These are phyloP conservation scores for Pseudogymnoascus sp. DNA, from an alignment of 2,329 filamentous ascomycete species.

Conservation along the genomic window DNA sequence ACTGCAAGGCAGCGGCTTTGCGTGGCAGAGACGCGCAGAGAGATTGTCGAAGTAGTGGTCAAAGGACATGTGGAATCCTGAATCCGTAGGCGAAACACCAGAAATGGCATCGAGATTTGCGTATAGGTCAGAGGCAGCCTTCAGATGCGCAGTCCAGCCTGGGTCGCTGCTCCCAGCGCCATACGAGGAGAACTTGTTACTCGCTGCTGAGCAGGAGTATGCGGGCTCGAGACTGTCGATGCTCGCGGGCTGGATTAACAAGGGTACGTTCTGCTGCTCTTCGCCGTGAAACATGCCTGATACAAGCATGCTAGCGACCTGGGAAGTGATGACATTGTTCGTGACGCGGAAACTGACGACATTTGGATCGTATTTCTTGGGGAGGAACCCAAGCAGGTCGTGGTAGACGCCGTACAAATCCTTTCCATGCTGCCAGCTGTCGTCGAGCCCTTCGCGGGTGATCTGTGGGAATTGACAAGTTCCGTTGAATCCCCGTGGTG, in stretches of 20 bases:
- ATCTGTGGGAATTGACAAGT: conserved; percentile 79
- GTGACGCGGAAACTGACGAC: conserved; percentile 63
- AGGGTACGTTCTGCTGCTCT: conserved; percentile 31
- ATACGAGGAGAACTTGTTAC: not conserved
- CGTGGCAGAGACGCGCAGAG: not conserved
- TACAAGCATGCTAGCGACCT: conserved; percentile 69
- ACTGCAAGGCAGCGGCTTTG: not conserved
- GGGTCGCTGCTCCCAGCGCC: not conserved
- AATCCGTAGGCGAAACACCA: not conserved
- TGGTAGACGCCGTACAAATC: conserved; percentile 73
- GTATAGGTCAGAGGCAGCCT: not conserved
- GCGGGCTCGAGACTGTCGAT: conserved; percentile 68
- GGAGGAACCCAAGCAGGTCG: conserved; percentile 59
- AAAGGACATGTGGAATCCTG: not conserved
- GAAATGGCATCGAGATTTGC: not conserved
- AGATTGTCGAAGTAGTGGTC: not conserved
- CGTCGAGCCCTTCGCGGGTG: conserved; percentile 60
- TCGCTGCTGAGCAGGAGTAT: conserved; percentile 56
- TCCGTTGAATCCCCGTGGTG: conserved; percentile 58
- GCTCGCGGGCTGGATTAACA: conserved; percentile 44
- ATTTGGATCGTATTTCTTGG: conserved; percentile 36
- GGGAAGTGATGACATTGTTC: conserved; percentile 73
- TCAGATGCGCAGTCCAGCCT: not conserved
- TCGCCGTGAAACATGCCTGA: conserved; percentile 55
- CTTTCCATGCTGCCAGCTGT: conserved; percentile 67